A percentile compares a stretch with the other conserved stretches of the same genome.
Conservation (phyloP, 1,284 basidiomycete genomes). For the Fomitopsis pinicola region DNA sequence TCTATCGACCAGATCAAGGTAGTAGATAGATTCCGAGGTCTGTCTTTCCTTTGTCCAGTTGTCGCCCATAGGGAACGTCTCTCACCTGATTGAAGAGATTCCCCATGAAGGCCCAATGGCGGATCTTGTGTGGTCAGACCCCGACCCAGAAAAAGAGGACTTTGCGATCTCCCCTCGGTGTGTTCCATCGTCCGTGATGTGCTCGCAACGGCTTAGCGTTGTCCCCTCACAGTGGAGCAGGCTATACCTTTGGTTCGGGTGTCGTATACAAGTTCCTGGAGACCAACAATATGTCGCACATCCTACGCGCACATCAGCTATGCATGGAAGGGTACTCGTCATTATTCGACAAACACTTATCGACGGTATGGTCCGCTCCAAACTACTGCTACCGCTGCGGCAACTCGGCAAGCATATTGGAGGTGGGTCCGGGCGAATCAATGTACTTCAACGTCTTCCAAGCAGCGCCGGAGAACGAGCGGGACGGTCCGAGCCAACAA, state of each 20-base stretch:
- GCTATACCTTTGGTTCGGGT: conserved; percentile 97
- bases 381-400: conserved; percentile 99
- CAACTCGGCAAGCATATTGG: conserved; percentile 94
- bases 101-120: conserved; percentile 99
- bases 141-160: conserved; percentile 98
- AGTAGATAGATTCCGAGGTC: conserved; percentile 95
- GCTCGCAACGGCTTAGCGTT: conserved; percentile 1
- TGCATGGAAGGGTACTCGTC: conserved; percentile 99
- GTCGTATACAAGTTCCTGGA: conserved; percentile 98
- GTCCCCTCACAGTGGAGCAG: conserved; percentile 72
- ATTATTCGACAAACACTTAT: conserved; percentile 91
- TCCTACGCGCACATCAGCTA: conserved; percentile 95
- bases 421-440: conserved; percentile 86
- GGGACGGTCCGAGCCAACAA: conserved; percentile 76
- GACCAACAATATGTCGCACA: conserved; percentile 95
- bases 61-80: conserved; percentile 4
- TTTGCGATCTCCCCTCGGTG: conserved; percentile 98
- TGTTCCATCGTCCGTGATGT: conserved; percentile 20
- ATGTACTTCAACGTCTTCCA: conserved; percentile 99
- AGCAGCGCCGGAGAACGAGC: conserved; percentile 97
- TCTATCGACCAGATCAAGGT: conserved; percentile 99
- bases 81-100: conserved; percentile 63
- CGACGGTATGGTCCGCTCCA: conserved; percentile 98
- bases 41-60: conserved; percentile 15
- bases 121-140: conserved; percentile 99